These are phyloP conservation scores for Themeda triandra DNA, from an alignment of 176 grass and related monocot species.

Conservation along the genomic window DNA sequence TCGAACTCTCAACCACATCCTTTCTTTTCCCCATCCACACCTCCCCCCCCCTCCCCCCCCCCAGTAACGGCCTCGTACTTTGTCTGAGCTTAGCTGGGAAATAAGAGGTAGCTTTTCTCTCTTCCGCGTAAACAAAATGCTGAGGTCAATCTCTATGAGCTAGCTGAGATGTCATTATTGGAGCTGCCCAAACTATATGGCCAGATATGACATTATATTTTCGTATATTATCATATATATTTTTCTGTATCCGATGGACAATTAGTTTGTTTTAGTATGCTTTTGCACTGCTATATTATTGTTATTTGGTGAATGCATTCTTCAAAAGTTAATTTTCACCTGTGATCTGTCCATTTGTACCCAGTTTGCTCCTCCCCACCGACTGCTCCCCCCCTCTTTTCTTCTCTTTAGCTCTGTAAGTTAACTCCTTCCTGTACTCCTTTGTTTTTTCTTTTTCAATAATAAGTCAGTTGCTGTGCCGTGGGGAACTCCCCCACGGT, in stretches of 20 bases:
- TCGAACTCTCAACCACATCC: background rate
- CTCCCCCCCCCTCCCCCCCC: background rate
- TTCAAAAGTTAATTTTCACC: constrained; percentile 19
- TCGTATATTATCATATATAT: background rate
- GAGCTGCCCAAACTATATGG: background rate
- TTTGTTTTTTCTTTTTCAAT: no score
- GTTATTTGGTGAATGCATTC: constrained; percentile 15
- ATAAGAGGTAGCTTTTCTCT: background rate
- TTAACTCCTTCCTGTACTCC: no score
- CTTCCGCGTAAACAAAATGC: background rate
- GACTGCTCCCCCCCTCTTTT: no score
- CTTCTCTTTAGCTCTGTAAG: no score
- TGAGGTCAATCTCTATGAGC: background rate
- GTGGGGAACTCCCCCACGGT: no score
- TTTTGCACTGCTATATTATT: background rate
- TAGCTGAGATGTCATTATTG: background rate
- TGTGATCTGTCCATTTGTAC: no score
- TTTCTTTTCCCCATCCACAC: background rate
- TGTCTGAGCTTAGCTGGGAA: background rate
- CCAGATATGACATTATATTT: background rate
- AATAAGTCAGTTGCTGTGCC: no score
- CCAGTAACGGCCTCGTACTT: background rate
- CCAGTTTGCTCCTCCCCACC: no score
- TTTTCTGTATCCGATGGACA: background rate
- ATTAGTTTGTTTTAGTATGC: background rate